Base-by-base conservation (phyloP, 2,329 filamentous ascomycete species). In the Aspergillus sp. region DNA sequence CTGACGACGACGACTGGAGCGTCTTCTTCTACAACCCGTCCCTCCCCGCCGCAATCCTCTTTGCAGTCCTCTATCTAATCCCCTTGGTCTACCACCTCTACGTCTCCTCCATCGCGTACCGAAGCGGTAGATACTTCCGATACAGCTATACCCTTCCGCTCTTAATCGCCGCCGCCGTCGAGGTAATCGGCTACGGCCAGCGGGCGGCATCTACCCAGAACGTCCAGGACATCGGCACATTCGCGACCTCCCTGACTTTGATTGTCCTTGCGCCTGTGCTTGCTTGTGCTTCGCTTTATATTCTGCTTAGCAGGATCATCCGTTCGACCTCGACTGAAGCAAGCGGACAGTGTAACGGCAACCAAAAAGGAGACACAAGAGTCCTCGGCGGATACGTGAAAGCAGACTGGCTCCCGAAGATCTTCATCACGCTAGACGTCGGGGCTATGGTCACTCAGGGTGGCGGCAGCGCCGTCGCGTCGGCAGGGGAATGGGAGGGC, bases 251-350 rank as follows among this genome's bases (percentile, higher is more conserved):
- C 1, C 62, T 73, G 4, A 75, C 73, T 0, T 69, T 79, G 21
- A 77, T 81, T n/a, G 76, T 82, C 12, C 70, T 83, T 41, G 78
- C 80, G 0, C 81, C 81, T 0, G 72, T 82, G 43, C 75, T 82
- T 52, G 67, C 82, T 49, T 79, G 79, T 15, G 81, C 81, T 0
- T 79, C 78, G 2, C 78, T 82, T 55, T 83, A 83, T 65, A 73
- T 83, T 52, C 74, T 83, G 46, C 76, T 83, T 52, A 79, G 77
- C n/a, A 74, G 77, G 12, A 67, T 83, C 6, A 62, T 62, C 46
- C 43, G 73, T 11, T 65, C 68, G 11, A 73, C 17, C 2, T 27
- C 19, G 6, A 14, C 39, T 40, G 8, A 31, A 31, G 8, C 27
- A 31, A 31, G 9, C 27, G 9, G 27, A 1, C 27, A 31, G 27